These are phyloP conservation scores for Mortierella sp. DNA, from an alignment of 371 early-diverging fungal genomes.

Conservation along the genomic window DNA sequence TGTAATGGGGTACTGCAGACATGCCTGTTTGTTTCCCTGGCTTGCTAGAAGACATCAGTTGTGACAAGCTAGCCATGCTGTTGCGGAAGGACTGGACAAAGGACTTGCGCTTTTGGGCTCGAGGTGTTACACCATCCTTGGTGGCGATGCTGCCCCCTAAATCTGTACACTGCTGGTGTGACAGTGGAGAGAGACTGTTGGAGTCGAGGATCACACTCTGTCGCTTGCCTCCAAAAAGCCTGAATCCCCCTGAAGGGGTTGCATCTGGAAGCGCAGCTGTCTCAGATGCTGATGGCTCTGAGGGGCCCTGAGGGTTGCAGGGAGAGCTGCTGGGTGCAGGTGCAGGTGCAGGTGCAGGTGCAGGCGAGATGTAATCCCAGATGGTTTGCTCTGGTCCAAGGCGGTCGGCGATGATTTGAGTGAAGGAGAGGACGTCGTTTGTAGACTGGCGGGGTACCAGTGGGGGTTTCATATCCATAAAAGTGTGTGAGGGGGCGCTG, in stretches of 20 bases:
- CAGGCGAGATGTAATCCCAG: conserved; percentile 46
- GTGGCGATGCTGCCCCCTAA: conserved; percentile 3
- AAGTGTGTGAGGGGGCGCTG: conserved; percentile 26
- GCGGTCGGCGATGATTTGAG: conserved; percentile 47
- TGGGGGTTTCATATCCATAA: conserved; percentile 41
- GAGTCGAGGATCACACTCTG: conserved; percentile 19
- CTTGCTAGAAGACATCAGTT: conserved; percentile 20
- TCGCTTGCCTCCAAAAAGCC: conserved; percentile 27
- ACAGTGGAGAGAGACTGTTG: conserved; percentile 1
- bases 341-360: conserved; percentile 2
- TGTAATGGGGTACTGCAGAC: conserved; percentile 38
- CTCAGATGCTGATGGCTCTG: too few relatives aligned
- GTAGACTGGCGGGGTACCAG: conserved; percentile 49
- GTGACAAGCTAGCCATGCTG: conserved; percentile 38
- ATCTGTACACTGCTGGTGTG: neutral
- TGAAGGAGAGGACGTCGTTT: conserved; percentile 40
- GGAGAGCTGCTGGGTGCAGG: neutral
- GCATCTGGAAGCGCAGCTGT: conserved; percentile 10
- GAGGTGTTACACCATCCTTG: conserved; percentile 12
- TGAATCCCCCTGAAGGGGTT: conserved; percentile 6
- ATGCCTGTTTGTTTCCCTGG: neutral
- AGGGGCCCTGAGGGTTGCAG: too few relatives aligned
- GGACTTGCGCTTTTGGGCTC: conserved; percentile 36
- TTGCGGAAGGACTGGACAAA: conserved; percentile 37
- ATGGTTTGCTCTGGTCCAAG: conserved; percentile 36